These are phyloP conservation scores for Grosmannia clavigera DNA, from an alignment of 2,329 filamentous ascomycete genomes.

Conservation along the genomic window DNA sequence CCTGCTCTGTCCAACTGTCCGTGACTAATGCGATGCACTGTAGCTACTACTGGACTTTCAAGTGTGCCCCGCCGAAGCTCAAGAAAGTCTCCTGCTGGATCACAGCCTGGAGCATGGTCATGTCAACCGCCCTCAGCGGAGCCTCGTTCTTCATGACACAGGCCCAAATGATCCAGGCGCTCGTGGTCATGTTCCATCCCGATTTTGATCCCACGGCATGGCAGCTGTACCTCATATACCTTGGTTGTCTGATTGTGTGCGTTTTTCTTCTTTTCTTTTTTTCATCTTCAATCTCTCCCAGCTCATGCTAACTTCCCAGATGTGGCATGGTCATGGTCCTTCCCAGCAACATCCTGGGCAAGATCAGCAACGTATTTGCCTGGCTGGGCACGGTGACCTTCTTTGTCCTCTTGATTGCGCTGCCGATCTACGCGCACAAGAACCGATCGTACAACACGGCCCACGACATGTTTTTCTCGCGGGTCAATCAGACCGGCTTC, in stretches of 20 bases:
- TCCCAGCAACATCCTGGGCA: constrained; percentile 2
- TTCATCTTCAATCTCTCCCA: not conserved
- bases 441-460: not conserved
- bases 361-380: constrained; percentile 4
- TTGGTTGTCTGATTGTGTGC: constrained; percentile 1
- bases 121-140: constrained; percentile 3
- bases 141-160: constrained; percentile 6
- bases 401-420: constrained; percentile 2
- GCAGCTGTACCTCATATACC: constrained; percentile 5
- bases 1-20: not conserved
- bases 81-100: constrained; percentile 5
- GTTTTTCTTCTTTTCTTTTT: not conserved
- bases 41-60: constrained; percentile 5
- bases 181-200: constrained; percentile 4
- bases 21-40: not conserved
- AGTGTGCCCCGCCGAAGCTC: constrained; percentile 1
- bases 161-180: constrained; percentile 5
- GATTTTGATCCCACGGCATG: not conserved
- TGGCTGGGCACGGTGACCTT: constrained; percentile 2
- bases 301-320: not conserved
- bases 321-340: constrained; percentile 4
- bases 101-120: constrained; percentile 6
- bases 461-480: constrained; percentile 2
- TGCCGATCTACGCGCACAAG: not conserved
- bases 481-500: not conserved